phyloP scores from a whole-genome alignment of 208 protist species.

The Wallacemonas sp. region DNA sequence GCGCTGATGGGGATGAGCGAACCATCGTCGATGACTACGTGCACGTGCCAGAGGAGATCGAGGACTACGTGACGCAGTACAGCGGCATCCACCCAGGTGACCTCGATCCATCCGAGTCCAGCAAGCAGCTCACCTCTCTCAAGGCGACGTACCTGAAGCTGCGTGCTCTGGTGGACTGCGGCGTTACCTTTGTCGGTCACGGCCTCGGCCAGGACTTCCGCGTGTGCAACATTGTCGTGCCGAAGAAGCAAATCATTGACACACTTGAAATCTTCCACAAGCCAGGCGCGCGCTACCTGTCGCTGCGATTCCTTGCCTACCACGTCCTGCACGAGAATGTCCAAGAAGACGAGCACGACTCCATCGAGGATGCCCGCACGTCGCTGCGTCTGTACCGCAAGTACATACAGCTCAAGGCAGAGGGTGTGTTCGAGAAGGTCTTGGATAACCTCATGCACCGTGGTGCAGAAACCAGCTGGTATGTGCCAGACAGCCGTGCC shows the following conservation, averaged over 20 bases:
- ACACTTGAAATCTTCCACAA: constrained; percentile 96
- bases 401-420: constrained; percentile 73
- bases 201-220: constrained; percentile 96
- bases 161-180: constrained; percentile 90
- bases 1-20: constrained; percentile 72
- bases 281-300: constrained; percentile 88
- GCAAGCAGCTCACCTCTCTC: constrained; percentile 92
- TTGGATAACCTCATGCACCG: constrained; percentile 84
- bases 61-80: constrained; percentile 92
- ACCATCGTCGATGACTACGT: constrained; percentile 92
- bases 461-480: constrained; percentile 91
- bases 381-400: constrained; percentile 91
- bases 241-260: constrained; percentile 95
- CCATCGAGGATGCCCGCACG: constrained; percentile 94
- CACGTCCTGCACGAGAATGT: constrained; percentile 93
- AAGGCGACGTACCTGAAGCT: constrained; percentile 96
- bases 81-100: constrained; percentile 95
- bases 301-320: constrained; percentile 94
- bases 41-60: constrained; percentile 83
- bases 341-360: constrained; percentile 95
- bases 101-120: constrained; percentile 89
- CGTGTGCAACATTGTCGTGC: constrained; percentile 96
- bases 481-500: constrained; percentile 70
- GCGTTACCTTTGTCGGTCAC: constrained; percentile 95
- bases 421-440: constrained; percentile 77